Conservation (phyloP, 2,329 filamentous ascomycete species). For the Periconia digitata region DNA sequence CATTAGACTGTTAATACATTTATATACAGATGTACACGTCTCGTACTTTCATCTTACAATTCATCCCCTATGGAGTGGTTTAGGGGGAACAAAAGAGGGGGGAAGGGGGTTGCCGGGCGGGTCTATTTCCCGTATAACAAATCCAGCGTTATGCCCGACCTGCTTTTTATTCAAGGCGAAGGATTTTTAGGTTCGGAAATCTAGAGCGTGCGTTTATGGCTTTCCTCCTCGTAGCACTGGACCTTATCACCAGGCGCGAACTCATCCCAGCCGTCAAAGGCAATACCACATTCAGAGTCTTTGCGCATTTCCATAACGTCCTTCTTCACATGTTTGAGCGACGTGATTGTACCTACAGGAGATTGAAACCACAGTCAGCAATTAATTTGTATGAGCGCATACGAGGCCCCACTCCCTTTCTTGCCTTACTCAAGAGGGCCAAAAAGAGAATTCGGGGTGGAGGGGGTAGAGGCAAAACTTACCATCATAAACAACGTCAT, state of each 20-base stretch:
- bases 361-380: slow-evolving; percentile 11
- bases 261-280: slow-evolving; percentile 76
- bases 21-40: too few species aligned
- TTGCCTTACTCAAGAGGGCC: not conserved
- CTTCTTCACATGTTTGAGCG: slow-evolving; percentile 90
- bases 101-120: not conserved
- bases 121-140: too few species aligned
- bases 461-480: slow-evolving; percentile 46
- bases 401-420: too few species aligned
- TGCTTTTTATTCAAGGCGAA: not conserved
- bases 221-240: slow-evolving; percentile 80
- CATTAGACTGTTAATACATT: too few species aligned
- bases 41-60: too few species aligned
- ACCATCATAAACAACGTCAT: slow-evolving; percentile 80
- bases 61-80: too few species aligned
- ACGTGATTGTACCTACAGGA: slow-evolving; percentile 68
- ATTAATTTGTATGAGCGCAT: not conserved
- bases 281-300: slow-evolving; percentile 89
- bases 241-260: slow-evolving; percentile 81
- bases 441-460: not conserved
- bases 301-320: slow-evolving; percentile 88
- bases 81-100: too few species aligned
- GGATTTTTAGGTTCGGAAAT: too few species aligned
- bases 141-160: too few species aligned
- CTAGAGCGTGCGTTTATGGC: slow-evolving; percentile 65